These are phyloP conservation scores for Pleurotus salmoneostramineus DNA, from an alignment of 768 basidiomycete species.

Conservation along the genomic window DNA sequence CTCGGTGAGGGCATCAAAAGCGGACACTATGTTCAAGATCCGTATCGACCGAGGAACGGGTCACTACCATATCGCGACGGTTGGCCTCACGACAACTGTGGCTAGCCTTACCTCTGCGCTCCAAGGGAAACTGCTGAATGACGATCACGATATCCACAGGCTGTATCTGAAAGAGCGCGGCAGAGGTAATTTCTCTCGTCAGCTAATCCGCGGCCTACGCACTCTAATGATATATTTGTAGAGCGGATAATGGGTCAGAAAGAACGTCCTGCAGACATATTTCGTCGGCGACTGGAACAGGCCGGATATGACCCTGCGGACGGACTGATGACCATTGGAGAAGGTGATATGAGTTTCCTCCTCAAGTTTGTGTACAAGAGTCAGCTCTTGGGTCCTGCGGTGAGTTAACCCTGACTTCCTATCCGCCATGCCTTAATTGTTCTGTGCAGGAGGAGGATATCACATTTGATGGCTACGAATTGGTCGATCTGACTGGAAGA, in stretches of 20 bases:
- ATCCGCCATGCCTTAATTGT: not conserved
- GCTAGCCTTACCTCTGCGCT: slow-evolving; percentile 59
- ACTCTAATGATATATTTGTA: slow-evolving; percentile 21
- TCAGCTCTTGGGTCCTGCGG: slow-evolving; percentile 59
- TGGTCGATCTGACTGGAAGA: slow-evolving; percentile 77
- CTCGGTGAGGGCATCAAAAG: not conserved
- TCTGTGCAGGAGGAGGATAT: slow-evolving; percentile 66
- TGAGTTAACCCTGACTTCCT: slow-evolving; percentile 27
- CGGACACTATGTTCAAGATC: slow-evolving; percentile 42
- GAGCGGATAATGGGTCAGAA: slow-evolving; percentile 80
- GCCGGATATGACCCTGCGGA: slow-evolving; percentile 87
- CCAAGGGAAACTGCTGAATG: slow-evolving; percentile 50
- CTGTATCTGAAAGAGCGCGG: slow-evolving; percentile 75
- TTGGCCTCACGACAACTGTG: slow-evolving; percentile 64
- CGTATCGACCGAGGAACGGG: slow-evolving; percentile 76
- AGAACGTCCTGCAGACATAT: slow-evolving; percentile 83
- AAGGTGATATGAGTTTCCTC: slow-evolving; percentile 79
- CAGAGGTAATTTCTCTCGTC: slow-evolving; percentile 40
- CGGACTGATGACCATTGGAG: slow-evolving; percentile 69
- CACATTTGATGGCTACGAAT: slow-evolving; percentile 64
- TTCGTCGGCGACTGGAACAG: slow-evolving; percentile 78
- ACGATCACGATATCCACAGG: slow-evolving; percentile 58
- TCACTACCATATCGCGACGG: slow-evolving; percentile 65
- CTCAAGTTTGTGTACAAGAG: slow-evolving; percentile 90
- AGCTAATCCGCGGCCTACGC: slow-evolving; percentile 14